Evolutionary conservation across 1,139 yeast genomes (phyloP).

Genomic region (Pichia sp.): DNA sequence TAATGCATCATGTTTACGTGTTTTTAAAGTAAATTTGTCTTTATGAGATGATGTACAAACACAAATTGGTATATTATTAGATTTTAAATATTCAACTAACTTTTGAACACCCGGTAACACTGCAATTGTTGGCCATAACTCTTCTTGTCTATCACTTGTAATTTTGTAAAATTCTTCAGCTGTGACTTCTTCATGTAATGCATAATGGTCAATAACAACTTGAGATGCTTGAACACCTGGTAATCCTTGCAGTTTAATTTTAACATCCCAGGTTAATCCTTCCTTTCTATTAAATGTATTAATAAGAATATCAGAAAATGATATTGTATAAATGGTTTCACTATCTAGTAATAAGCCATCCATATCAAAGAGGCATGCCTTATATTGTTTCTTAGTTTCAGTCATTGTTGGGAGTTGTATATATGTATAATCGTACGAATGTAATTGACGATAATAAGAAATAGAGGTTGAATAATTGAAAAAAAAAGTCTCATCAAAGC

Average conservation of each 20-base stretch:
- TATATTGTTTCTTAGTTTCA: constrained; percentile 29
- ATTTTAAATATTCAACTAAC: constrained; percentile 47
- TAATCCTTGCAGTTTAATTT: constrained; percentile 78
- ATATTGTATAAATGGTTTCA: constrained; percentile 82
- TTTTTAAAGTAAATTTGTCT: constrained; percentile 57
- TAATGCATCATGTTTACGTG: constrained; percentile 55
- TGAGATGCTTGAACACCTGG: constrained; percentile 75
- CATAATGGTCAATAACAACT: constrained; percentile 58
- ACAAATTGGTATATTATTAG: constrained; percentile 63
- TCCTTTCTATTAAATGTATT: constrained; percentile 62
- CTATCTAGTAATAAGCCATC: constrained; percentile 90
- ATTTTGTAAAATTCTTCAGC: constrained; percentile 51
- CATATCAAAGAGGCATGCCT: constrained; percentile 94
- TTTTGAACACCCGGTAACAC: constrained; percentile 85
- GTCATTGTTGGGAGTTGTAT: not conserved
- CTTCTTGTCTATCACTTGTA: constrained; percentile 48
- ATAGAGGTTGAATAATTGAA: not conserved
- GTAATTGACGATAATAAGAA: too few relatives aligned
- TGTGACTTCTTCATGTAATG: constrained; percentile 49
- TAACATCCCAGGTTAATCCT: constrained; percentile 78
- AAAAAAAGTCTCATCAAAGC: not conserved
- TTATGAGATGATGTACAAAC: constrained; percentile 82
- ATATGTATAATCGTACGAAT: not conserved
- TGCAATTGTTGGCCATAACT: constrained; percentile 52
- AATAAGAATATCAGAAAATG: constrained; percentile 57